Percentiles rank a stretch among this genome's conserved stretches.
Conservation (phyloP, 2,329 filamentous ascomycete genomes). For the Mariannaea sp. region DNA sequence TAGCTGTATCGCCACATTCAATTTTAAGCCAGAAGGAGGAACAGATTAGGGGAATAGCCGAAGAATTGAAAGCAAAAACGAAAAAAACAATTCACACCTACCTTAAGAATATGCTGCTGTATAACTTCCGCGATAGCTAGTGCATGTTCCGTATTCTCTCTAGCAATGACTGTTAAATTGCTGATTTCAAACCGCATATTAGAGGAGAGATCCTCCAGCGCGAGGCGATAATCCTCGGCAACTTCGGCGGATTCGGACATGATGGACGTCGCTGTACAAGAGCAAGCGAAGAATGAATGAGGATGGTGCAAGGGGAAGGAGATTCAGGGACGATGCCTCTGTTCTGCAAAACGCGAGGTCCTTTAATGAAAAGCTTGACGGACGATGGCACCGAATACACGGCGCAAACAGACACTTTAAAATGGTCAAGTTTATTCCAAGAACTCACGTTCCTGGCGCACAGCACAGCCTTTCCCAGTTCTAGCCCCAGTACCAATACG, state of each 20-base stretch:
- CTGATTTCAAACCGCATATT: slow-evolving; percentile 96
- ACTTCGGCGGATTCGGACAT: slow-evolving; percentile 77
- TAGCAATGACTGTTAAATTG: slow-evolving; percentile 95
- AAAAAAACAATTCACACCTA: no score
- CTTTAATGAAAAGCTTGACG: slow-evolving; percentile 15
- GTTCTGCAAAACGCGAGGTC: slow-evolving; percentile 14
- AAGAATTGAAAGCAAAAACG: neutral
- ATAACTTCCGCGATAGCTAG: slow-evolving; percentile 89
- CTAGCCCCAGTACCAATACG: slow-evolving; percentile 33
- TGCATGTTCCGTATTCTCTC: slow-evolving; percentile 95
- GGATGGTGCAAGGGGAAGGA: slow-evolving; percentile 14
- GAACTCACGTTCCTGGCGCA: slow-evolving; percentile 29
- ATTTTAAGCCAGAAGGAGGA: neutral
- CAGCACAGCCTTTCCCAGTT: slow-evolving; percentile 28
- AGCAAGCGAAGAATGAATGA: slow-evolving; percentile 17
- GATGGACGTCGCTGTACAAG: slow-evolving; percentile 28
- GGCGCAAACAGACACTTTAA: slow-evolving; percentile 30
- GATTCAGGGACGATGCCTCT: slow-evolving; percentile 18
- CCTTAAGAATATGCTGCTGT: slow-evolving; percentile 91
- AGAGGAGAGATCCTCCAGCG: slow-evolving; percentile 85
- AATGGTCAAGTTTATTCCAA: slow-evolving; percentile 41
- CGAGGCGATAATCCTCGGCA: slow-evolving; percentile 91
- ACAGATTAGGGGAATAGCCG: neutral
- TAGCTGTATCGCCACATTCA: neutral
- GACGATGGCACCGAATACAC: slow-evolving; percentile 26